Conservation (phyloP, 768 basidiomycete genomes). For the Lepiota venenata region DNA sequence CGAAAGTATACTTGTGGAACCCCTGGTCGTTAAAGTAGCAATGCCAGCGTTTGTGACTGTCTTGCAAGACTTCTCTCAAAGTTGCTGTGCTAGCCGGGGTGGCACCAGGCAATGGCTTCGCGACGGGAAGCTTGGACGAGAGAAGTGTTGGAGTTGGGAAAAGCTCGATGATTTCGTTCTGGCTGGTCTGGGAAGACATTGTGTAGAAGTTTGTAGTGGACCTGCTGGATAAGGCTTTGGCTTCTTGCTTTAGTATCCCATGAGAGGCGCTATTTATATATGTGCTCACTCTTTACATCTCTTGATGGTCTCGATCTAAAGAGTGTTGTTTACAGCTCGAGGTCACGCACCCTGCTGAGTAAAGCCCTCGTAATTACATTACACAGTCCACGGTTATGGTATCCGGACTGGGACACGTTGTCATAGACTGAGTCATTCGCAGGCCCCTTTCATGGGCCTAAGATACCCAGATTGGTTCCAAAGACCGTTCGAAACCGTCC, state of each 20-base stretch:
- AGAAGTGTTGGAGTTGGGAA: conserved; percentile 2
- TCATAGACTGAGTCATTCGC: no score
- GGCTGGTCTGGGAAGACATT: neutral
- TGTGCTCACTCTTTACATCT: neutral
- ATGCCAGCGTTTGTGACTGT: conserved; percentile 53
- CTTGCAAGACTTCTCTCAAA: conserved; percentile 38
- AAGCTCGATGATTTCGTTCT: conserved; percentile 1
- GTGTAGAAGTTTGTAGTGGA: neutral
- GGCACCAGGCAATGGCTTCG: conserved; percentile 26
- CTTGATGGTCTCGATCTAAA: neutral
- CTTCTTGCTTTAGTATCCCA: neutral
- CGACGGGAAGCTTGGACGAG: neutral
- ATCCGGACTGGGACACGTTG: no score
- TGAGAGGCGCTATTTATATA: neutral
- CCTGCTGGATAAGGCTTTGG: neutral
- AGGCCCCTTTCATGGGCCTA: no score
- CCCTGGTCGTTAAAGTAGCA: conserved; percentile 45
- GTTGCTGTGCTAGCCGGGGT: conserved; percentile 35
- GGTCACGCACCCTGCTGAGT: no score
- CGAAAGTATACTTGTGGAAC: conserved; percentile 31
- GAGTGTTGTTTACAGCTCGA: no score
- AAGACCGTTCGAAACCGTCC: no score
- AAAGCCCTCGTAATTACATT: no score
- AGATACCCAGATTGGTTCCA: no score
- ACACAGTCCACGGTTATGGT: no score